Conservation (phyloP, 2,329 filamentous ascomycete species). For the Gyromitra esculenta region DNA sequence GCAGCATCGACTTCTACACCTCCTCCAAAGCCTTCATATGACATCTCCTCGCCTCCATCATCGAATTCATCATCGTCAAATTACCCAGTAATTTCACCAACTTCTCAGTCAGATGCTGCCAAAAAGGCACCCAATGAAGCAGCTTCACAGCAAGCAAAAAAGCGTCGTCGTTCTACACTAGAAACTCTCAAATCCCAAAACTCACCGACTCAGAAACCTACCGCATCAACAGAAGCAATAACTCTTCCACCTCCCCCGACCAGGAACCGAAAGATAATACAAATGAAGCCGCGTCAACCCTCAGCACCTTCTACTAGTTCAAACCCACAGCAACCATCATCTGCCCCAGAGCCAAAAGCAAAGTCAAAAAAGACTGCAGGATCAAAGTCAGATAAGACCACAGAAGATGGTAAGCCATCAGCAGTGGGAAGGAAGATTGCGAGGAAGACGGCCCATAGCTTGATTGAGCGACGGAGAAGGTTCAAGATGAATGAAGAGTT, state of each 20-base stretch:
- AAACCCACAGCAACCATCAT: conserved; percentile 25
- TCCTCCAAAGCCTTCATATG: conserved; percentile 62
- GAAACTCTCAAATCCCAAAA: conserved; percentile 51
- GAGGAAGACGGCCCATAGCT: conserved; percentile 91
- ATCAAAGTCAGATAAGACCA: conserved; percentile 54
- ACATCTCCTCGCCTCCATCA: conserved; percentile 63
- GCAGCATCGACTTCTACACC: conserved; percentile 61
- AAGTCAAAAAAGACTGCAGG: conserved; percentile 50
- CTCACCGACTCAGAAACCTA: conserved; percentile 24
- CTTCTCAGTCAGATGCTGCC: conserved; percentile 59
- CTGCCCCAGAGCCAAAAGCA: conserved; percentile 39
- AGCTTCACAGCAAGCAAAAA: conserved; percentile 60
- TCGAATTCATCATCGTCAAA: conserved; percentile 60
- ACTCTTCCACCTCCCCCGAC: conserved; percentile 91
- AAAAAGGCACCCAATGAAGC: conserved; percentile 58
- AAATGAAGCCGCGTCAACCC: conserved; percentile 80
- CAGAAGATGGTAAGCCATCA: conserved; percentile 52
- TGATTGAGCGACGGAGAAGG: conserved; percentile 87
- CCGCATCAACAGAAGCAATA: conserved; percentile 60
- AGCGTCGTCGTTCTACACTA: conserved; percentile 59
- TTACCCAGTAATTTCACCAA: conserved; percentile 62
- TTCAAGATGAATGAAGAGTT: conserved; percentile 99
- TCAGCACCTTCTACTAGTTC: conserved; percentile 59
- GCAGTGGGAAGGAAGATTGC: conserved; percentile 74
- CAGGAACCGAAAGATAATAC: conserved; percentile 92